A percentile compares a stretch with the other conserved stretches of the same genome.
Conservation (phyloP, 495 filamentous ascomycete species). For the Glarea lozoyensis region DNA sequence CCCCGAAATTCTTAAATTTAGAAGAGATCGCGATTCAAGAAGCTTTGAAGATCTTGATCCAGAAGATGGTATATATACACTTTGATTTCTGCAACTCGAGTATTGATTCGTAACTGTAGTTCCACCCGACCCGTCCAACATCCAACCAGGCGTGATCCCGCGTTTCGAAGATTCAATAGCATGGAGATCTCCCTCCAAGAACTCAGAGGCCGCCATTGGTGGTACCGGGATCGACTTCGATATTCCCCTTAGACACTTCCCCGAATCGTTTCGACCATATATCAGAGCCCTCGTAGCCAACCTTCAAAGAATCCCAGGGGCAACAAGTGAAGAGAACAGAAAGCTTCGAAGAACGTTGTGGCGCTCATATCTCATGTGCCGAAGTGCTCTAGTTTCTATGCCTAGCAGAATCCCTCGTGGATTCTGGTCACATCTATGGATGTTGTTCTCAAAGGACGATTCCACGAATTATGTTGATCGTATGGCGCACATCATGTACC, state of each 20-base stretch:
- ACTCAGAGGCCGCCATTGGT: too few relatives aligned
- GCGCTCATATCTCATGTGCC: conserved; percentile 36
- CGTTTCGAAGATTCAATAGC: too few relatives aligned
- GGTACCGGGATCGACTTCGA: too few relatives aligned
- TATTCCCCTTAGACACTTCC: too few relatives aligned
- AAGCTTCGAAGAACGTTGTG: conserved; percentile 18
- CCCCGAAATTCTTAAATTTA: background rate
- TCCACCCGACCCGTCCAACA: too few relatives aligned
- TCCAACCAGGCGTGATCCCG: too few relatives aligned
- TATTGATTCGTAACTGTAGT: too few relatives aligned
- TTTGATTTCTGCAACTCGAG: too few relatives aligned
- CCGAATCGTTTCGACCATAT: background rate
- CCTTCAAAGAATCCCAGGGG: background rate
- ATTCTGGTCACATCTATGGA: conserved; percentile 49
- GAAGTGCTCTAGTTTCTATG: conserved; percentile 33
- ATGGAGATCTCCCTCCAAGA: too few relatives aligned
- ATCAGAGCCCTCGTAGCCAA: background rate
- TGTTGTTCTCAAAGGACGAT: conserved; percentile 29
- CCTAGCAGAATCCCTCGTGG: conserved; percentile 35
- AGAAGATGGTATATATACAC: background rate
- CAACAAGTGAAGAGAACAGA: background rate
- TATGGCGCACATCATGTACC: conserved; percentile 47
- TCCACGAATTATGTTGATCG: conserved; percentile 37
- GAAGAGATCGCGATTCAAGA: background rate
- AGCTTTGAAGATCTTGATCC: background rate